Conservation (phyloP, 805 yeast genomes). For the Teunomyces barrocoloradensis region DNA sequence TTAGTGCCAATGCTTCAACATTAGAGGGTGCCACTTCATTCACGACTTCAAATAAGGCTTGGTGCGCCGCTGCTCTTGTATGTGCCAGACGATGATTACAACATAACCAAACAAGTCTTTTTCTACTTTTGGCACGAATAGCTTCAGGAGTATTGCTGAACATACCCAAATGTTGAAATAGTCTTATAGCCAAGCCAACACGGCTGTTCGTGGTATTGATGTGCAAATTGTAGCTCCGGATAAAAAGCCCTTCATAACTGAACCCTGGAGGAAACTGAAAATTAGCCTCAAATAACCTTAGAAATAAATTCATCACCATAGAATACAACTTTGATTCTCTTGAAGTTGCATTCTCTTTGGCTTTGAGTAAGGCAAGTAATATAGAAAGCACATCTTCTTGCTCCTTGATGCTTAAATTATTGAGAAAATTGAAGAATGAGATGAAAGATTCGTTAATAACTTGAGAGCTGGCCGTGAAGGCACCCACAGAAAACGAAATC, state of each 20-base stretch:
- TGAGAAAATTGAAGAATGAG: constrained; percentile 29
- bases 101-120: constrained; percentile 24
- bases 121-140: constrained; percentile 11
- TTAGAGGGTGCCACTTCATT: constrained; percentile 18
- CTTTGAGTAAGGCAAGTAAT: constrained; percentile 17
- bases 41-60: constrained; percentile 38
- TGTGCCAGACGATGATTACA: constrained; percentile 28
- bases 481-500: constrained; percentile 52
- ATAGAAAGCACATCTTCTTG: constrained; percentile 9
- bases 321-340: constrained; percentile 22
- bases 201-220: constrained; percentile 45
- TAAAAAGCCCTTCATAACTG: constrained; percentile 35
- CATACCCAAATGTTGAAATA: constrained; percentile 41
- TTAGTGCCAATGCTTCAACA: background rate
- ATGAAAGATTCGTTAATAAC: constrained; percentile 44
- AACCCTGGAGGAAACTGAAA: constrained; percentile 27
- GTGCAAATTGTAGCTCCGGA: constrained; percentile 55
- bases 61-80: constrained; percentile 39
- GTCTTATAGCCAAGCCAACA: constrained; percentile 36
- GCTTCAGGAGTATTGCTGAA: constrained; percentile 1
- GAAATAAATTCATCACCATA: constrained; percentile 27
- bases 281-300: constrained; percentile 41
- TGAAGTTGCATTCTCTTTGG: constrained; percentile 6
- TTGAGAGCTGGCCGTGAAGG: constrained; percentile 46
- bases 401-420: constrained; percentile 19